These are phyloP conservation scores for Geotrichum armillariae DNA, from an alignment of 1,139 yeast species.

Conservation along the genomic window DNA sequence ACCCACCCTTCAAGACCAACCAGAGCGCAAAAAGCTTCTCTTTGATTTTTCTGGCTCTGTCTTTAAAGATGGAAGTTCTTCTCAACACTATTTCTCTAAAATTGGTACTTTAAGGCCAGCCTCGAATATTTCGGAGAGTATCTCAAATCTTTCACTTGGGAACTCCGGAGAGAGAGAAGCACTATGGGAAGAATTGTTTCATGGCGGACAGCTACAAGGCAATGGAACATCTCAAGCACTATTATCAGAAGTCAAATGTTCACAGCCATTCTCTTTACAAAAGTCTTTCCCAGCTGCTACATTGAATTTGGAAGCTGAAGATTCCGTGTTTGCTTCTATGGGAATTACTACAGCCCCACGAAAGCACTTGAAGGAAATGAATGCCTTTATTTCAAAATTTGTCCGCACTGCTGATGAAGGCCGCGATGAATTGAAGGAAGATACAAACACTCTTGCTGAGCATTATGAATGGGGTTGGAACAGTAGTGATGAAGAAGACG, in stretches of 20 bases:
- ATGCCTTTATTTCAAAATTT: slow-evolving; percentile 46
- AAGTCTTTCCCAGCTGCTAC: slow-evolving; percentile 30
- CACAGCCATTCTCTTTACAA: slow-evolving; percentile 28
- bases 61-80: slow-evolving; percentile 19
- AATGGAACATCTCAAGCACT: slow-evolving; percentile 28
- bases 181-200: slow-evolving; percentile 25
- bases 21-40: slow-evolving; percentile 4
- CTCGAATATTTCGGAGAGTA: neutral
- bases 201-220: slow-evolving; percentile 21
- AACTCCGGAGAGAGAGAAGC: neutral
- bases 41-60: slow-evolving; percentile 24
- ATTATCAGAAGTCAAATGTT: slow-evolving; percentile 24
- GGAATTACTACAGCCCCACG: slow-evolving; percentile 51
- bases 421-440: slow-evolving; percentile 63
- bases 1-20: slow-evolving; percentile 9
- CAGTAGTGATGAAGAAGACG: slow-evolving; percentile 41
- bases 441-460: slow-evolving; percentile 49
- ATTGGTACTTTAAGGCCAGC: slow-evolving; percentile 32
- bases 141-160: slow-evolving; percentile 4
- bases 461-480: slow-evolving; percentile 62
- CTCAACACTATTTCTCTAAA: slow-evolving; percentile 38
- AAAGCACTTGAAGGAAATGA: slow-evolving; percentile 49
- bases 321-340: slow-evolving; percentile 42
- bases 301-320: slow-evolving; percentile 24
- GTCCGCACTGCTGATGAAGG: slow-evolving; percentile 55